A percentile compares a stretch with the other conserved stretches of the same genome.
Conservation (phyloP, 345 rosid genomes). For the Raphanus raphanistrum region DNA sequence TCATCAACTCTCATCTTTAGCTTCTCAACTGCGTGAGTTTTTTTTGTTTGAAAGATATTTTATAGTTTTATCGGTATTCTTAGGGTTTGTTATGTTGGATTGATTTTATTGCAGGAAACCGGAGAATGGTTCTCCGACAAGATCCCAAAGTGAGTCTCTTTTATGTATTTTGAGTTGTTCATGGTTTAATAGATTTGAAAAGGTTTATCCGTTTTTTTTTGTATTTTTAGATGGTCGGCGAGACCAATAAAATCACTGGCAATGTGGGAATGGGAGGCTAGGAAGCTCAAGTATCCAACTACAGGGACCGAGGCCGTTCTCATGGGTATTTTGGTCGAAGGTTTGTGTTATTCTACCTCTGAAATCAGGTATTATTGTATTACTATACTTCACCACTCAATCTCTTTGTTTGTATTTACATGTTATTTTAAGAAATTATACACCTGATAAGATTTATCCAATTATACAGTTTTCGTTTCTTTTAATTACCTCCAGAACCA, state of each 20-base stretch:
- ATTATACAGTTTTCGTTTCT: too few relatives aligned
- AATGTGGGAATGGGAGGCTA: conserved; percentile 82
- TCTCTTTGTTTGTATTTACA: too few relatives aligned
- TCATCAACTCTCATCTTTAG: too few relatives aligned
- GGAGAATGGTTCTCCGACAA: conserved; percentile 50
- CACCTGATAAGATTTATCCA: too few relatives aligned
- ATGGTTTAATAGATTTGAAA: background rate
- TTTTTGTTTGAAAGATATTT: background rate
- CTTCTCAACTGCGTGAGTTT: conserved; percentile 63
- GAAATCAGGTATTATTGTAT: too few relatives aligned
- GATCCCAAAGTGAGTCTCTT: conserved; percentile 59
- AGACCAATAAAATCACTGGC: conserved; percentile 81
- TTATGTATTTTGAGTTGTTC: background rate
- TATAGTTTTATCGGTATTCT: conserved; percentile 2
- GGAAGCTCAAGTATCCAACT: conserved; percentile 83
- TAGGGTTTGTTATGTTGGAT: too few relatives aligned
- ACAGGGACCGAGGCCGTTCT: conserved; percentile 85
- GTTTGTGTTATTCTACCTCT: too few relatives aligned
- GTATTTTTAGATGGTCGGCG: conserved; percentile 74
- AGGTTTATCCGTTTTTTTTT: conserved; percentile 4
- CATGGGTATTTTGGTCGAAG: conserved; percentile 90
- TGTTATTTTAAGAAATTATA: too few relatives aligned
- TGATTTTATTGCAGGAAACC: conserved; percentile 55
- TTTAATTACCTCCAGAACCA: too few relatives aligned
- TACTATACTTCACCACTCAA: too few relatives aligned